A percentile compares a stretch with the other conserved stretches of the same genome.
Conservation (phyloP, 2,329 filamentous ascomycete genomes). For the Exophiala dermatitidis region DNA sequence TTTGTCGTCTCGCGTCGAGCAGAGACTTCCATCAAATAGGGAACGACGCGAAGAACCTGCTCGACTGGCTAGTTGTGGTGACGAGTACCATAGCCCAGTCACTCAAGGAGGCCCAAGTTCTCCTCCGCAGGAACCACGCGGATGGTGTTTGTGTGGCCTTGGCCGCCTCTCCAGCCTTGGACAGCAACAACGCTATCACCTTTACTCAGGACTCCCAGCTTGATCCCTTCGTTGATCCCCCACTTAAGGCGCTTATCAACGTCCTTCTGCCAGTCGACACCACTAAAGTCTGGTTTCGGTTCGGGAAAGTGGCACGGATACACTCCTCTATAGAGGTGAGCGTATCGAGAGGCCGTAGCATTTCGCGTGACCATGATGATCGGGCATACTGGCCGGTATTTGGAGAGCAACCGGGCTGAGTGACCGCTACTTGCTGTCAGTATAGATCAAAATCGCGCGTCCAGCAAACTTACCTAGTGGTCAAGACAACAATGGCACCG, state of each 20-base stretch:
- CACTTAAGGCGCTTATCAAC: conserved; percentile 96
- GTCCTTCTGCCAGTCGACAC: conserved; percentile 82
- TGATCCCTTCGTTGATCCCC: conserved; percentile 81
- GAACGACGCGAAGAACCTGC: conserved; percentile 12
- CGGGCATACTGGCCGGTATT: conserved; percentile 97
- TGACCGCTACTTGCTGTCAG: conserved; percentile 56
- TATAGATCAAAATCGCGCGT: neutral
- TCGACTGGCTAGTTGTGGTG: conserved; percentile 11
- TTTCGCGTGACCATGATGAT: conserved; percentile 99
- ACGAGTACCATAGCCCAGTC: conserved; percentile 23
- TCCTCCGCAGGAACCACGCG: conserved; percentile 45
- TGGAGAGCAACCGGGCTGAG: conserved; percentile 90
- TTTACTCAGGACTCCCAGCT: conserved; percentile 71
- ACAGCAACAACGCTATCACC: conserved; percentile 64
- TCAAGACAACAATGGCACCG: conserved; percentile 90
- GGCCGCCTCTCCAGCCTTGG: conserved; percentile 61
- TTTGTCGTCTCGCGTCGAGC: neutral
- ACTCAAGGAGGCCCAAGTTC: conserved; percentile 28
- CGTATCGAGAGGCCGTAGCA: conserved; percentile 73
- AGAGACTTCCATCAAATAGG: conserved; percentile 12
- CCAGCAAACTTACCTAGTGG: conserved; percentile 59
- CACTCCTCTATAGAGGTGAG: conserved; percentile 92
- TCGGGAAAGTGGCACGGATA: conserved; percentile 96
- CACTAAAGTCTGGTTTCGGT: conserved; percentile 86
- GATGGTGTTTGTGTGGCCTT: conserved; percentile 61